Evolutionary conservation across 2,329 filamentous ascomycete genomes (phyloP).

Genomic region (Pestalotiopsis sp.): DNA sequence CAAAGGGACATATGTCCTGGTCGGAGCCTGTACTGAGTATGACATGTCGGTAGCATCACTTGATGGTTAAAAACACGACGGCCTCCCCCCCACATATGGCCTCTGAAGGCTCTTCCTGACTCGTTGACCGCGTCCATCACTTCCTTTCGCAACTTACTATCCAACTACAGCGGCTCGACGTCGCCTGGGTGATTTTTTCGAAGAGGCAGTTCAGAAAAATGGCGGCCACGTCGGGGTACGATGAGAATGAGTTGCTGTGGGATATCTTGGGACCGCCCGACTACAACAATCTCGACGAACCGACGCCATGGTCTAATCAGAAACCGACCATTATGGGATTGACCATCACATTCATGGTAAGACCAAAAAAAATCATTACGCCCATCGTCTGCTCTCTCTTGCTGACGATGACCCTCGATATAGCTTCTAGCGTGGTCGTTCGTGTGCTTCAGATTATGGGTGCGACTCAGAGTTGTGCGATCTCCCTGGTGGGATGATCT

Average conservation of each 20-base stretch:
- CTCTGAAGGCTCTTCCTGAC: not conserved
- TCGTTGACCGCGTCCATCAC: constrained; percentile 5
- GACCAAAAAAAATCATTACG: not conserved
- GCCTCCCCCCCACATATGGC: constrained; percentile 4
- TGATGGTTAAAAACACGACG: not conserved
- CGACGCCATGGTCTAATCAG: constrained; percentile 14
- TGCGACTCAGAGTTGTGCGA: constrained; percentile 24
- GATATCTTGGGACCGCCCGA: constrained; percentile 7
- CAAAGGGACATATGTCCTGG: constrained; percentile 2
- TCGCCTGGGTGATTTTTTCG: not conserved
- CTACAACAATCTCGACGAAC: constrained; percentile 14
- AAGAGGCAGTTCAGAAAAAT: not conserved
- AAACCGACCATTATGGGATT: constrained; percentile 2
- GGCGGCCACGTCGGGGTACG: constrained; percentile 9
- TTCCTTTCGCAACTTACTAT: not conserved
- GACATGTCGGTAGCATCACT: not conserved
- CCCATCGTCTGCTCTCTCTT: not conserved
- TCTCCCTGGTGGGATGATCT: constrained; percentile 36
- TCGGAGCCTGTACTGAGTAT: not conserved
- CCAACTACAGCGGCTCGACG: not conserved
- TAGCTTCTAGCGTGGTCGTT: constrained; percentile 28
- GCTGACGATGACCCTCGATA: not conserved
- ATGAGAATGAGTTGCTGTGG: constrained; percentile 9
- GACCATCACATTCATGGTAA: constrained; percentile 14
- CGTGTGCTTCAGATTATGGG: constrained; percentile 26